Base-by-base conservation (phyloP, 768 basidiomycete species). In the Tylopilus rubrobrunneus region DNA sequence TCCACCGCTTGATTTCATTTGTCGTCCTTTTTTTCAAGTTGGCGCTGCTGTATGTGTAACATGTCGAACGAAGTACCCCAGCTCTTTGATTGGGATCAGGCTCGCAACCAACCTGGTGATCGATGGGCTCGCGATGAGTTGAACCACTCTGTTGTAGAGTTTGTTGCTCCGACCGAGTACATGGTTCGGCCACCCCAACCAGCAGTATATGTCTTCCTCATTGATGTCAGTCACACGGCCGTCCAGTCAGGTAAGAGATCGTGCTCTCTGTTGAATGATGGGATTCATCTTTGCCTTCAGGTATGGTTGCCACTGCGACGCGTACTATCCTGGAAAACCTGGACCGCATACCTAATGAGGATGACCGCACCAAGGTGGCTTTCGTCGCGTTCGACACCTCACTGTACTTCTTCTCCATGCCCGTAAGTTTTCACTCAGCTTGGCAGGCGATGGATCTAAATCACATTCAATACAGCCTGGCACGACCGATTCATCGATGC, bases 41-140 rank as follows among this genome's bases (percentile, higher is more conserved):
- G 97, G 97, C 89, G 97, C 68, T 99, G 97, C 71, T 96, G 93
- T 72, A 93, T 99, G 93, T 99, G 97, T 71, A 91, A 88, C 64
- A 85, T 98, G 81, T 89, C 92, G 40, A 99, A 98, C 69, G 97
- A 98, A 72, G 95, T 98, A 1, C 97, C 97, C 23, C 95, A 98
- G 63, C 76, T 97, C 48, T 98, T 98, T 67, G 97, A 99, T 68
- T 99, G 97, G 97, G 92, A 99, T 69, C 91, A 94, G 71, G 82
- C 79, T 49, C 85, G 83, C 58, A 97, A 96, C 66, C 89, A 92
- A 69, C 95, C 94, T 29, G 95, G 92, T 12, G 97, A 99, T 72
- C 77, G 97, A 51, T 99, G 97, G 95, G 75, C 82, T 27, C 85
- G 97, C 56, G 85, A 91, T 1, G 97, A 99, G 73, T 79, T 99